Base-by-base conservation (phyloP, 1,284 basidiomycete genomes). In the Ganoderma lucidum region DNA sequence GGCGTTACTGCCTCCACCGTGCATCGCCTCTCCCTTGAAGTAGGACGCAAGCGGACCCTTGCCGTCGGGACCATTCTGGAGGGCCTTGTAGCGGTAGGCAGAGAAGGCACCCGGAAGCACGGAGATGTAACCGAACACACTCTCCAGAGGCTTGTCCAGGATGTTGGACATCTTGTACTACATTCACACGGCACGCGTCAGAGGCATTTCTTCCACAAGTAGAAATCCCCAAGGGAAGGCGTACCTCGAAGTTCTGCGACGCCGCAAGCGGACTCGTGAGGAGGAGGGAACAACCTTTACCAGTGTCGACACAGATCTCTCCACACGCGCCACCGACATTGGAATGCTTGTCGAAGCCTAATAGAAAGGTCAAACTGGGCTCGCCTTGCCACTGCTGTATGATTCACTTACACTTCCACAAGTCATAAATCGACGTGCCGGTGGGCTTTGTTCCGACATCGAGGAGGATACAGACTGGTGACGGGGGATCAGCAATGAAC, bases 391-490 rank as follows among this genome's bases (percentile, higher is more conserved):
- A 6, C 19, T 51, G 37, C 45, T 63, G 41, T 58, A 56, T 28
- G 55, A 17, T 35, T 15, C 1, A 78, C 85, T 70, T 66, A 90
- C 92, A 93, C 86, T 96, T 96, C 96, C 96, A 97, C 14, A 97
- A 88, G 69, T 98, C 95, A 80, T 98, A 99, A 73, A 99, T 96
- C 3, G 94, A 96, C 19, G 95, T 97, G 51, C 93, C 90, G 42
- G 94, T 95, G 0, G 97, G 97, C 80, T 97, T 96, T 23, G 97
- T 99, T 48, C 96, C 96, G 48, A 97, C 96, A 78, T 97, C 96
- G 67, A 97, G 88, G 53, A 96, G 87, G 66, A 96, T 80, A 74
- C 95, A 96, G 70, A 96, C 93, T 92, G 61, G 6, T 19, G 14
- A 35, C 15, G 35, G 15, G 23, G 44, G 42, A 63, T 32, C 1